phyloP scores from a whole-genome alignment of 23 red algal species.

The Gracilaria domingensis region DNA sequence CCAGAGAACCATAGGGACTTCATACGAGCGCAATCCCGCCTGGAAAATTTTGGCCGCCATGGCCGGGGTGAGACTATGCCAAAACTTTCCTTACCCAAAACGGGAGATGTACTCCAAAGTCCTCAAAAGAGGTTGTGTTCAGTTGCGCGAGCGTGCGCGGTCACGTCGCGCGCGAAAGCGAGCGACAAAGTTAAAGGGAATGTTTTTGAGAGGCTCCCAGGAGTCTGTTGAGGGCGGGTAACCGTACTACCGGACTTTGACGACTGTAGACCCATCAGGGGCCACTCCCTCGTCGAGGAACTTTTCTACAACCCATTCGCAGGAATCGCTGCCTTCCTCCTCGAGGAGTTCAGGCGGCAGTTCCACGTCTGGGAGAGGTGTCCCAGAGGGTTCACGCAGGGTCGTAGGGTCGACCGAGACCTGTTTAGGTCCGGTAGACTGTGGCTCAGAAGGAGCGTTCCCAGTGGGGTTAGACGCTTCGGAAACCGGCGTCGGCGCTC shows the following conservation, averaged over 20 bases:
- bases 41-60: neutral
- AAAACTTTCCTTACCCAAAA: neutral
- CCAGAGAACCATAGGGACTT: neutral
- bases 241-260: neutral
- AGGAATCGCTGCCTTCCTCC: neutral
- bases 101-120: neutral
- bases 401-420: too few relatives aligned
- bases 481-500: neutral
- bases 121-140: too few relatives aligned
- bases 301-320: slow-evolving; percentile 5
- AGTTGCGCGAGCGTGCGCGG: too few relatives aligned
- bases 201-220: neutral
- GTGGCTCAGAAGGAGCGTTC: neutral
- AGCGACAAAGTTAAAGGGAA: neutral
- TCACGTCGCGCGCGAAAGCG: neutral
- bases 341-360: neutral
- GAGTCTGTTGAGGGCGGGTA: neutral
- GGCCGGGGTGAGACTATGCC: slow-evolving; percentile 3
- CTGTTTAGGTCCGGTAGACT: neutral
- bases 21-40: neutral
- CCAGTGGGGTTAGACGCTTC: neutral
- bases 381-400: neutral
- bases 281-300: neutral
- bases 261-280: neutral
- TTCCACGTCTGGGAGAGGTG: neutral